These are phyloP conservation scores for Hypomyces perniciosus DNA, from an alignment of 2,329 filamentous ascomycete genomes.

Conservation along the genomic window DNA sequence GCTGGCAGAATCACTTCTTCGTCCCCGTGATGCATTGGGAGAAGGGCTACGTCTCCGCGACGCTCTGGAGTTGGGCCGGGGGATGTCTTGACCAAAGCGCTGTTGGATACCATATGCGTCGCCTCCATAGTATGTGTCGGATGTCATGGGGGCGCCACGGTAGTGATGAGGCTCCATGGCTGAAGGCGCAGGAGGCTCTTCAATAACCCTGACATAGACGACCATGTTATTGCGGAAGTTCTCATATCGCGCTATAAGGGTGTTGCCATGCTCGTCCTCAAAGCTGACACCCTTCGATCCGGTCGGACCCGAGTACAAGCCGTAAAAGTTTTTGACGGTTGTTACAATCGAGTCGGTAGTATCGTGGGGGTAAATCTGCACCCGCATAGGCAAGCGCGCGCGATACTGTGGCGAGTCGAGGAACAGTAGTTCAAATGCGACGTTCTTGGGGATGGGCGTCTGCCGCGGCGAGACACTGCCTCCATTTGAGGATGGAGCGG, in stretches of 20 bases:
- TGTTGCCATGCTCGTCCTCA: slow-evolving; percentile 83
- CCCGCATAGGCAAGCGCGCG: slow-evolving; percentile 74
- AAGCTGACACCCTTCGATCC: slow-evolving; percentile 84
- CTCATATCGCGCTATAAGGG: slow-evolving; percentile 90
- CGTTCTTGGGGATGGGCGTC: slow-evolving; percentile 57
- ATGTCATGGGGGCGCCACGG: slow-evolving; percentile 46
- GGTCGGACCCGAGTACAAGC: slow-evolving; percentile 71
- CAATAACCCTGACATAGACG: slow-evolving; percentile 84
- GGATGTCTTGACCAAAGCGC: slow-evolving; percentile 54
- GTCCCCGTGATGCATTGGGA: slow-evolving; percentile 59
- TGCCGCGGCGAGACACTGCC: slow-evolving; percentile 44
- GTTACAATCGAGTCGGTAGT: slow-evolving; percentile 96
- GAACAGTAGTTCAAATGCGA: slow-evolving; percentile 73
- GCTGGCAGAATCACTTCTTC: slow-evolving; percentile 69
- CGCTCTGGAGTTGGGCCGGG: slow-evolving; percentile 63
- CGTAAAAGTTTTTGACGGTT: slow-evolving; percentile 98
- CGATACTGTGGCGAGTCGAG: slow-evolving; percentile 61
- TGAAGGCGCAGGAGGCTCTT: slow-evolving; percentile 44
- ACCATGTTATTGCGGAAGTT: slow-evolving; percentile 91
- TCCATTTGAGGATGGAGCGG: slow-evolving; percentile 33
- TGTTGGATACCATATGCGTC: slow-evolving; percentile 43
- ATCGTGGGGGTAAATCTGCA: slow-evolving; percentile 92
- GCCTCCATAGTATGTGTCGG: slow-evolving; percentile 51
- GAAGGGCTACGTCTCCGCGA: slow-evolving; percentile 76
- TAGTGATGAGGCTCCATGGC: slow-evolving; percentile 47